Evolutionary conservation across 352 stramenopile genomes (phyloP).

Genomic region (Globisporangium mamillatum): DNA sequence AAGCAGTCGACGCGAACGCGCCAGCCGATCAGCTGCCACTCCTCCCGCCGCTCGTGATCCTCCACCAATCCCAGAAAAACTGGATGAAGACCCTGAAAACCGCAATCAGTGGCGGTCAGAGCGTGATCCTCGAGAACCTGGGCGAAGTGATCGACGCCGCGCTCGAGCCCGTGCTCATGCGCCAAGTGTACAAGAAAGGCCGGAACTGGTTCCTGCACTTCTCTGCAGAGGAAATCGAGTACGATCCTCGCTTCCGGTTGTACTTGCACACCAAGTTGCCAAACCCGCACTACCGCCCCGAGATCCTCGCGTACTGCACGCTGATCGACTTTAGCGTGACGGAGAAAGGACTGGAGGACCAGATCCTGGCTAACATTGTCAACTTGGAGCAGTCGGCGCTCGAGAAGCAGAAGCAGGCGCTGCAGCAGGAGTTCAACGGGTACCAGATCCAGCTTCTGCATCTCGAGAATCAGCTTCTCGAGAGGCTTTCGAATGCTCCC

Average conservation of each 20-base stretch:
- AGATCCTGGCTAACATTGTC: slow-evolving; percentile 87
- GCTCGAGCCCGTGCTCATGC: slow-evolving; percentile 88
- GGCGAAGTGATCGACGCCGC: slow-evolving; percentile 83
- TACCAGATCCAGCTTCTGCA: slow-evolving; percentile 92
- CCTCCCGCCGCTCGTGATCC: slow-evolving; percentile 48
- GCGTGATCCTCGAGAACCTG: slow-evolving; percentile 91
- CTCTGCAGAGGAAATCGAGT: slow-evolving; percentile 88
- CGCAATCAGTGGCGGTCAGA: slow-evolving; percentile 71
- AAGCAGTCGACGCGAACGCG: neutral
- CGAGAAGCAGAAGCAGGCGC: slow-evolving; percentile 85
- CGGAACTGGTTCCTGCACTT: slow-evolving; percentile 87
- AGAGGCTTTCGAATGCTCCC: slow-evolving; percentile 89
- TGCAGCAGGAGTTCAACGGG: slow-evolving; percentile 89
- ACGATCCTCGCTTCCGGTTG: slow-evolving; percentile 83
- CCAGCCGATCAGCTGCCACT: neutral
- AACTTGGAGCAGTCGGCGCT: slow-evolving; percentile 88
- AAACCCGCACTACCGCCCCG: slow-evolving; percentile 91
- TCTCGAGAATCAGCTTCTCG: slow-evolving; percentile 88
- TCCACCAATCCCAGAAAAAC: slow-evolving; percentile 72
- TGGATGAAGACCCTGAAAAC: slow-evolving; percentile 75
- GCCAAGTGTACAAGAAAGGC: slow-evolving; percentile 86
- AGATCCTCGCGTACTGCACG: slow-evolving; percentile 91
- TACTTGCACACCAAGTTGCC: slow-evolving; percentile 91
- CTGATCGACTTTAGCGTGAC: slow-evolving; percentile 95
- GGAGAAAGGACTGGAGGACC: slow-evolving; percentile 87